phyloP scores from a whole-genome alignment of 202 grass and related monocot genomes.

The Zizania palustris region DNA sequence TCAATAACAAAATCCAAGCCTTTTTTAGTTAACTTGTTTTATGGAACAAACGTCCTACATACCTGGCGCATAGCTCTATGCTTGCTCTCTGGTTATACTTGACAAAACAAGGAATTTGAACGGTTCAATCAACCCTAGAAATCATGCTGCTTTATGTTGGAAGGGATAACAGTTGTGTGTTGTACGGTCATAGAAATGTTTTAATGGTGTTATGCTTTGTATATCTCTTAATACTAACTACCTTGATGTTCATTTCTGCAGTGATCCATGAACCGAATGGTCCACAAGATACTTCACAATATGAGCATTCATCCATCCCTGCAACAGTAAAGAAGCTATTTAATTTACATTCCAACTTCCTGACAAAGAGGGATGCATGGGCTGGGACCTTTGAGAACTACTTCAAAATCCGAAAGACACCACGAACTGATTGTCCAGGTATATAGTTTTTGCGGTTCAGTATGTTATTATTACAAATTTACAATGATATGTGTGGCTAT shows the following conservation, averaged over 20 bases:
- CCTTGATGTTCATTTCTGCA: constrained; percentile 54
- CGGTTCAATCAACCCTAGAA: not conserved
- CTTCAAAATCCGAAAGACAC: constrained; percentile 60
- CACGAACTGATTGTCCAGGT: constrained; percentile 90
- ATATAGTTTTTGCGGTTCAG: constrained; percentile 7
- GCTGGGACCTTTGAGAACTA: constrained; percentile 86
- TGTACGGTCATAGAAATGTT: not conserved
- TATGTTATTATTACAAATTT: constrained; percentile 11
- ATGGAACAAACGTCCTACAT: constrained; percentile 5
- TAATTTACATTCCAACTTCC: constrained; percentile 82
- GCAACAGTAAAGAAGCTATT: constrained; percentile 90
- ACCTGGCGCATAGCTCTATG: not conserved
- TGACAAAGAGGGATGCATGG: constrained; percentile 96
- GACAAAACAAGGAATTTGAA: constrained; percentile 17
- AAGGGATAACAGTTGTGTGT: not conserved
- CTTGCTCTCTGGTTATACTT: constrained; percentile 15
- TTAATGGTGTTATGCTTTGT: not conserved
- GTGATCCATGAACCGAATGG: constrained; percentile 88
- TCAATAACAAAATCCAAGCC: not conserved
- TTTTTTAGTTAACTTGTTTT: not conserved
- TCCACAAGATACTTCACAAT: constrained; percentile 59
- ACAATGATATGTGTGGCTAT: not conserved
- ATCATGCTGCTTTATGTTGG: constrained; percentile 3
- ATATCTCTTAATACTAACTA: constrained; percentile 12
- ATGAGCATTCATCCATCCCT: constrained; percentile 92